Evolutionary conservation across 768 basidiomycete genomes (phyloP).

Genomic region (Pisolithus microcarpus): DNA sequence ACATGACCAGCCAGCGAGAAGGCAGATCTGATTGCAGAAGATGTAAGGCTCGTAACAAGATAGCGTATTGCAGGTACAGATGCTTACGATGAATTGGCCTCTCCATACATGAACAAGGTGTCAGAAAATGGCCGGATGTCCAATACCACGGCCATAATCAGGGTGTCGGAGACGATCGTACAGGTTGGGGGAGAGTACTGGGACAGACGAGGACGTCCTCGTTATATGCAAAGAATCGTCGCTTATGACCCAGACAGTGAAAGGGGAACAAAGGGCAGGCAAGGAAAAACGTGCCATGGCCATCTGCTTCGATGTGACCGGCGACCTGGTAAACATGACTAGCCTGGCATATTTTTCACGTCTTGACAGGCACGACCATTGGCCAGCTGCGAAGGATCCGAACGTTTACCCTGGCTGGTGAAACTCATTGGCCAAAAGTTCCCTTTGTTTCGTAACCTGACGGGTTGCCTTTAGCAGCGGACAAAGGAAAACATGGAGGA

Average conservation of each 20-base stretch:
- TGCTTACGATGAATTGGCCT: slow-evolving; percentile 56
- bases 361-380: not conserved
- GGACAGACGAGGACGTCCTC: not conserved
- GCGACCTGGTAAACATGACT: not conserved
- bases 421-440: not conserved
- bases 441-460: slow-evolving; percentile 21
- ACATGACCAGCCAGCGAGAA: slow-evolving; percentile 87
- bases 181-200: slow-evolving; percentile 8
- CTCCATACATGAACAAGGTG: slow-evolving; percentile 64
- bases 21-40: slow-evolving; percentile 47
- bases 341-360: not conserved
- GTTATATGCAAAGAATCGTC: too few species aligned
- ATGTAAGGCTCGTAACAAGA: slow-evolving; percentile 1
- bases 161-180: too few species aligned
- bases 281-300: slow-evolving; percentile 4
- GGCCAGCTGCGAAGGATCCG: not conserved
- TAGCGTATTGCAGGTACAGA: slow-evolving; percentile 1
- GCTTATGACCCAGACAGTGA: not conserved
- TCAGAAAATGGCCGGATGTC: slow-evolving; percentile 53
- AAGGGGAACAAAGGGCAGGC: slow-evolving; percentile 26
- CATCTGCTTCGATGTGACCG: not conserved
- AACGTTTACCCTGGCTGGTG: not conserved
- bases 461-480: slow-evolving; percentile 20
- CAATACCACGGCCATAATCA: slow-evolving; percentile 57
- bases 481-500: slow-evolving; percentile 21